Conservation (phyloP, 371 early-diverging fungal genomes). For the Mucor irregularis region DNA sequence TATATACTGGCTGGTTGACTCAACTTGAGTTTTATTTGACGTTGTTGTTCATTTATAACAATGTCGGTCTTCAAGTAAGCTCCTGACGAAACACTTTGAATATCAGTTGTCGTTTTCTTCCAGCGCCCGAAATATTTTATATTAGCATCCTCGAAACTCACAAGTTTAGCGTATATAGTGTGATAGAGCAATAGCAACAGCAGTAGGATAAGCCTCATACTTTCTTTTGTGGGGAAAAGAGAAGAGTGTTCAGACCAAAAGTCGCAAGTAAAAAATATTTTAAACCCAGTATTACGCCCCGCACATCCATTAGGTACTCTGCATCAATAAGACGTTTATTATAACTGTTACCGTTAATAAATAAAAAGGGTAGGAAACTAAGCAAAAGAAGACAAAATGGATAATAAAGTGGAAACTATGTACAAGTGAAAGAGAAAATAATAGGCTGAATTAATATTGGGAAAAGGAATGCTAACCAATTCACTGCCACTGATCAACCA, state of each 20-base stretch:
- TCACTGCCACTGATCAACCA: conserved; percentile 13
- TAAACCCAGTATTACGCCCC: no score
- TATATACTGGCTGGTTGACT: conserved; percentile 22
- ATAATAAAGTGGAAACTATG: not conserved
- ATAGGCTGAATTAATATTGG: not conserved
- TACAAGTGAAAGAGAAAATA: not conserved
- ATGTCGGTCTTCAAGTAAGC: conserved; percentile 31
- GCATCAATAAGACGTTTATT: no score
- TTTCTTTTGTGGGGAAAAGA: not conserved
- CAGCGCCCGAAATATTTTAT: conserved; percentile 41
- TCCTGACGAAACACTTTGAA: conserved; percentile 37
- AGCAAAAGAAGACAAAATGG: no score
- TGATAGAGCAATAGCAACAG: not conserved
- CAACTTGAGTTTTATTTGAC: conserved; percentile 19
- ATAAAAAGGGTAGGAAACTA: no score
- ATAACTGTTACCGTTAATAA: no score
- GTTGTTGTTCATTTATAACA: not conserved
- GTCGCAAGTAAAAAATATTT: no score
- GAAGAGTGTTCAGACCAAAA: not conserved
- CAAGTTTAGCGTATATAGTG: not conserved
- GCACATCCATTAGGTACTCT: no score
- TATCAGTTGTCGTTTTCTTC: conserved; percentile 18
- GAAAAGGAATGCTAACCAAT: not conserved
- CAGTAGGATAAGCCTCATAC: not conserved
- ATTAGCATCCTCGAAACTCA: conserved; percentile 14